phyloP scores from a whole-genome alignment of 768 basidiomycete genomes.

The Amanita exitialis region DNA sequence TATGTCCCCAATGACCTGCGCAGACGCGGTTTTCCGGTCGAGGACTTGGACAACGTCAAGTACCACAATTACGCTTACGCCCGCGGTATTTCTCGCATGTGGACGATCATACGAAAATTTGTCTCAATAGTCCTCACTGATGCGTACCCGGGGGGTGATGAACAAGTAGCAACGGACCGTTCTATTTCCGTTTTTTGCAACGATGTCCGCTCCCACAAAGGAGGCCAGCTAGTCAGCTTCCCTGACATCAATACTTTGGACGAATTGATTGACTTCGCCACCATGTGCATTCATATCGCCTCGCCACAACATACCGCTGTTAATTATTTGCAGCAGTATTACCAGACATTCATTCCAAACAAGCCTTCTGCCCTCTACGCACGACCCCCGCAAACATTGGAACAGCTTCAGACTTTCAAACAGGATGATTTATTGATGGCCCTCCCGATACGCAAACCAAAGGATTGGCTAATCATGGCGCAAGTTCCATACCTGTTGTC shows the following conservation, averaged over 20 bases:
- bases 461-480: slow-evolving; percentile 19
- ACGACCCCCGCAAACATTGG: slow-evolving; percentile 14
- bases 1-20: slow-evolving; percentile 19
- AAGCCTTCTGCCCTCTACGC: slow-evolving; percentile 18
- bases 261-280: slow-evolving; percentile 18
- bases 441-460: slow-evolving; percentile 14
- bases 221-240: slow-evolving; percentile 16
- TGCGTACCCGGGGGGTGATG: slow-evolving; percentile 11
- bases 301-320: slow-evolving; percentile 22
- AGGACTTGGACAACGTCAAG: slow-evolving; percentile 15
- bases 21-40: slow-evolving; percentile 19
- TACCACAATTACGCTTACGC: slow-evolving; percentile 22
- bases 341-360: slow-evolving; percentile 22
- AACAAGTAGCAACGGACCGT: slow-evolving; percentile 14
- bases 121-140: slow-evolving; percentile 12
- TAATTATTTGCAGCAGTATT: slow-evolving; percentile 24
- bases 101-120: slow-evolving; percentile 18
- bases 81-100: slow-evolving; percentile 15
- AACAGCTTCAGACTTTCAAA: slow-evolving; percentile 11
- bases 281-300: slow-evolving; percentile 23
- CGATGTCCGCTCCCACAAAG: slow-evolving; percentile 14
- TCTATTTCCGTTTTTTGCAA: slow-evolving; percentile 6
- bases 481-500: slow-evolving; percentile 20
- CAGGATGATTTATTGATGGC: slow-evolving; percentile 14
- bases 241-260: slow-evolving; percentile 17